Base-by-base conservation (phyloP, 2,329 filamentous ascomycete species). In the Claviceps capensis region DNA sequence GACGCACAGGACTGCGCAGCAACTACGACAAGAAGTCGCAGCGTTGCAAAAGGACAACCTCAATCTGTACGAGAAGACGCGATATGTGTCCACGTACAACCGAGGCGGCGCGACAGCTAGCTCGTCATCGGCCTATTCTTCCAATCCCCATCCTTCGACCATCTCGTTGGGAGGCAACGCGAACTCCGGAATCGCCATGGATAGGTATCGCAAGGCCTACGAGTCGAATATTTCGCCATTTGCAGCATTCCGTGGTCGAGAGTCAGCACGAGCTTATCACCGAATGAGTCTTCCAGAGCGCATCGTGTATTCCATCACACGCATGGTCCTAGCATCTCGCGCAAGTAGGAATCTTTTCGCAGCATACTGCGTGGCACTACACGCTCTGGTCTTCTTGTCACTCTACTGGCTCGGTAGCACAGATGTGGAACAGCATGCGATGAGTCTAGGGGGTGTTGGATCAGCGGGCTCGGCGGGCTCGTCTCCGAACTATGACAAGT, bases 211-310 rank as follows among this genome's bases (percentile, higher is more conserved):
- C 55, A 85, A 88, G 53, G 88, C 89, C 11, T 98, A 98, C 70
- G 93, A 98, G 70, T 87, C 86, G 43, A 95, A 93, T 62, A 85
- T 98, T 48, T 95, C 89, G 11, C 93, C 93, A 0, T 98, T 98
- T 66, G 90, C 91, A 26, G 89, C 89, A 2, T 98, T 98, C 72
- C 78, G 91, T 45, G 90, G 91, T n/a, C 81, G 91, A 49, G 94
- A 98, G 70, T 90, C 86, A 40, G 85, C 88, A 6, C 77, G 94
- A 47, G 93, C 91, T 1, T 90, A 95, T 67, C 88, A 89, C 62
- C 82, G 90, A 43, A 95, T 98, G 89, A 91, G 84, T 61, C 72
- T 96, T 8, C 89, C 90, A 0, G 93, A 98, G 68, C 77, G 93
- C 41, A 80, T 88, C 47, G 85, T 98, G 4, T 95, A 95, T 68